Evolutionary conservation across 1,139 yeast genomes (phyloP).

Genomic region (Casaregolazyma suthepensis): DNA sequence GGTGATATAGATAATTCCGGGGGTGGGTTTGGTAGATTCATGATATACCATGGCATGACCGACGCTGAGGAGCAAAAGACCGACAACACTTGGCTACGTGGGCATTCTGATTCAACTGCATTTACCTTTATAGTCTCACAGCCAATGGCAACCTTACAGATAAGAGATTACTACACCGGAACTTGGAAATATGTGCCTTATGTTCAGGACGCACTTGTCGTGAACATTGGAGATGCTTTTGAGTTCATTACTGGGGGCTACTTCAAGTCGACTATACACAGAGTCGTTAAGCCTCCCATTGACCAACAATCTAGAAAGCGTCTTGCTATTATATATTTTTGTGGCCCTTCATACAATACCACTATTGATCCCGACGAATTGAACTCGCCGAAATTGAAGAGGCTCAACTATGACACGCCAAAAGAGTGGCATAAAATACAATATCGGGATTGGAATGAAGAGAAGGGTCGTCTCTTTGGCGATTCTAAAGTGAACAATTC

Average conservation of each 20-base stretch:
- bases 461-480: constrained; percentile 40
- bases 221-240: constrained; percentile 33
- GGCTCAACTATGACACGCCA: constrained; percentile 25
- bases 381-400: constrained; percentile 11
- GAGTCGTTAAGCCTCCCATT: constrained; percentile 32
- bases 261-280: constrained; percentile 33
- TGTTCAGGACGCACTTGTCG: constrained; percentile 29
- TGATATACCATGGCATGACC: constrained; percentile 33
- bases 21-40: constrained; percentile 31
- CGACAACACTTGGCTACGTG: constrained; percentile 36
- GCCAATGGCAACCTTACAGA: constrained; percentile 32
- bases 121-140: constrained; percentile 33
- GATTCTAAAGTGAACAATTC: constrained; percentile 27
- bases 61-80: constrained; percentile 25
- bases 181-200: constrained; percentile 33
- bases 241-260: constrained; percentile 34
- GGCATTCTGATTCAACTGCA: constrained; percentile 33
- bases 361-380: constrained; percentile 9
- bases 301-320: constrained; percentile 29
- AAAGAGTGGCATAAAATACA: constrained; percentile 37
- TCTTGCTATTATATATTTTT: constrained; percentile 31
- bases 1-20: constrained; percentile 25
- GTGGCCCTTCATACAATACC: constrained; percentile 13
- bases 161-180: constrained; percentile 28
- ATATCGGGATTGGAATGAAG: constrained; percentile 38